These are phyloP conservation scores for Cercis canadensis DNA, from an alignment of 306 rosid species.

Conservation along the genomic window DNA sequence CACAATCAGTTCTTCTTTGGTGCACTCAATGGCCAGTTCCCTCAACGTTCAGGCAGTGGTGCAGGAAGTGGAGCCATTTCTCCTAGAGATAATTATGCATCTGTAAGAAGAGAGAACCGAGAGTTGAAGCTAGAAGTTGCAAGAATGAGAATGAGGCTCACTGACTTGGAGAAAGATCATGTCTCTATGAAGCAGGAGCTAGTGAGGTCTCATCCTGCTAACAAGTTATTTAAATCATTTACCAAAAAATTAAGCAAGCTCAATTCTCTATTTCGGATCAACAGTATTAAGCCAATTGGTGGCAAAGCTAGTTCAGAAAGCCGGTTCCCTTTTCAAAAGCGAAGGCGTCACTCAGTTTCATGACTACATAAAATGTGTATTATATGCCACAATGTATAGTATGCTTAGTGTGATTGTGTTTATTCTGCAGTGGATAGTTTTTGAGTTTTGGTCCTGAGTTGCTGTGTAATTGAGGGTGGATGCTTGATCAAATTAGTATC, in stretches of 20 bases:
- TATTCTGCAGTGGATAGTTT: slow-evolving; percentile 43
- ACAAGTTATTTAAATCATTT: slow-evolving; percentile 75
- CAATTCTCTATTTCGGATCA: slow-evolving; percentile 72
- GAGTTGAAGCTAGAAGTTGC: slow-evolving; percentile 98
- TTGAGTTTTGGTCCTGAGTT: slow-evolving; percentile 43
- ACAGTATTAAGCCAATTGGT: slow-evolving; percentile 57
- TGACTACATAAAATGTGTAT: slow-evolving; percentile 49
- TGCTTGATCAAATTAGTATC: slow-evolving; percentile 27
- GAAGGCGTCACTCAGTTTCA: slow-evolving; percentile 97
- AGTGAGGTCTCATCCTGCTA: slow-evolving; percentile 81
- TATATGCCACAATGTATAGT: slow-evolving; percentile 50
- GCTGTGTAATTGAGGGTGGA: slow-evolving; percentile 31
- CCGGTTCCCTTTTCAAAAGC: slow-evolving; percentile 81
- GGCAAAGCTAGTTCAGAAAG: slow-evolving; percentile 62
- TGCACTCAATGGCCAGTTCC: slow-evolving; percentile 73
- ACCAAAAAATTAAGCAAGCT: slow-evolving; percentile 78
- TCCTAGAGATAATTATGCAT: slow-evolving; percentile 95
- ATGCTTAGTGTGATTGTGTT: slow-evolving; percentile 47
- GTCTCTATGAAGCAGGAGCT: slow-evolving; percentile 96
- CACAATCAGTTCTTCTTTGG: slow-evolving; percentile 88
- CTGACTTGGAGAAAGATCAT: slow-evolving; percentile 94
- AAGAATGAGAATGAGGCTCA: slow-evolving; percentile 97
- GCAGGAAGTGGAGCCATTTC: slow-evolving; percentile 99
- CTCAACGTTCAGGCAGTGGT: slow-evolving; percentile 94
- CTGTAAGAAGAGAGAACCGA: slow-evolving; percentile 93